phyloP scores from a whole-genome alignment of 257 asterid genomes.

The Scutellaria minor region DNA sequence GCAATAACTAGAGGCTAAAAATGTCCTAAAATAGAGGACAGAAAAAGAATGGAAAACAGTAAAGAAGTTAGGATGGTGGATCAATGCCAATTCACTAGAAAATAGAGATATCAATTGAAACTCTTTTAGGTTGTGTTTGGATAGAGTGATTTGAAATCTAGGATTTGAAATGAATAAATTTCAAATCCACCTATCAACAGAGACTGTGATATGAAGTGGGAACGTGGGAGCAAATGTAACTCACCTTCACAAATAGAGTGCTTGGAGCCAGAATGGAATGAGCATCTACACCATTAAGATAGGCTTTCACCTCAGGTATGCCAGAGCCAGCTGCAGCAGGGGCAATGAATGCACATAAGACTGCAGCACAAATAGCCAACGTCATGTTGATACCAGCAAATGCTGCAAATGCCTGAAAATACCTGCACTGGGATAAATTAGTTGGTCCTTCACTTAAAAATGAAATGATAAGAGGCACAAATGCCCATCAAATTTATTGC shows the following conservation, averaged over 20 bases:
- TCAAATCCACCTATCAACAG: neutral
- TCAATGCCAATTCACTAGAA: neutral
- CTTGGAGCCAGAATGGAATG: slow-evolving; percentile 97
- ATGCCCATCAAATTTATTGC: slow-evolving; percentile 16
- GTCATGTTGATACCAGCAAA: slow-evolving; percentile 68
- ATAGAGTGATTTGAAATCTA: too few relatives aligned
- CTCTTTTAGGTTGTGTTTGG: too few relatives aligned
- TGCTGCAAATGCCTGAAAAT: slow-evolving; percentile 57
- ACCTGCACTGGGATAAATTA: slow-evolving; percentile 58
- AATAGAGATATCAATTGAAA: slow-evolving; percentile 18
- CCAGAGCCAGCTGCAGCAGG: slow-evolving; percentile 99
- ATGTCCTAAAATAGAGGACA: neutral
- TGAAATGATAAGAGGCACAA: slow-evolving; percentile 25
- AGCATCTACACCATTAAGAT: slow-evolving; percentile 94
- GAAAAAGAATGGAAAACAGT: slow-evolving; percentile 4
- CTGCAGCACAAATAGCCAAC: slow-evolving; percentile 77
- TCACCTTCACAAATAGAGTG: slow-evolving; percentile 90
- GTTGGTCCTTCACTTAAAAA: slow-evolving; percentile 31
- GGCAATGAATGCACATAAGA: slow-evolving; percentile 78
- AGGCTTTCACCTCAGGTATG: slow-evolving; percentile 99
- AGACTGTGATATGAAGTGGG: neutral
- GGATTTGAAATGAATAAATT: too few relatives aligned
- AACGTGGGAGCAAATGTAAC: slow-evolving; percentile 18
- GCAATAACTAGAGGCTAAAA: slow-evolving; percentile 10
- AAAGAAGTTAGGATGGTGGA: neutral